Evolutionary conservation across 352 stramenopile species (phyloP).

Genomic region (Phytophthora pseudosyringae): DNA sequence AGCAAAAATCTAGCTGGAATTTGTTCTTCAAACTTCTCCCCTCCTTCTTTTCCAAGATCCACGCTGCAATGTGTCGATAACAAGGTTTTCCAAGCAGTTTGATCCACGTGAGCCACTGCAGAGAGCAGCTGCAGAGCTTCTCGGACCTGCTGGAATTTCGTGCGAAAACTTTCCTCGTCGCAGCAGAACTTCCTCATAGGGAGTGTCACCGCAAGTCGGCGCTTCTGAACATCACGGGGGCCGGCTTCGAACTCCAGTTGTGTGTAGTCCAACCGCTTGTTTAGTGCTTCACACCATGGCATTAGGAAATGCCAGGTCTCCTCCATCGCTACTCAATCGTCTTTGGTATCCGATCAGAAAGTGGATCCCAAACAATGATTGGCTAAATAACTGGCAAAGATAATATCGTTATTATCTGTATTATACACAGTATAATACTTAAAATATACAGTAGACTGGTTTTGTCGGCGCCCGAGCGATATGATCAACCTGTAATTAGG

Average conservation of each 20-base stretch:
- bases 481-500: too few species aligned
- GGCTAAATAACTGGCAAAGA: too few species aligned
- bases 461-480: too few species aligned
- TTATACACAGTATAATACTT: too few species aligned
- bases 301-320: conserved; percentile 20
- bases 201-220: conserved; percentile 13
- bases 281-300: conserved; percentile 17
- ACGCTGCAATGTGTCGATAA: conserved; percentile 27
- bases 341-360: too few species aligned
- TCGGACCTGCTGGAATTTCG: conserved; percentile 10
- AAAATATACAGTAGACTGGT: too few species aligned
- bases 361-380: too few species aligned
- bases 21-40: conserved; percentile 7
- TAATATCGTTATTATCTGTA: too few species aligned
- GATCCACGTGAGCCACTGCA: conserved; percentile 26
- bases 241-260: conserved; percentile 2
- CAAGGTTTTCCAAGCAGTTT: conserved; percentile 34
- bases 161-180: conserved; percentile 6
- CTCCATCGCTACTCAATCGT: too few species aligned
- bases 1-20: conserved; percentile 8
- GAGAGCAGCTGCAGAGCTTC: conserved; percentile 36
- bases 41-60: background rate
- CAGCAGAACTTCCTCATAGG: conserved; percentile 13
- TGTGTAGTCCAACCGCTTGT: background rate
- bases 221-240: conserved; percentile 1